A percentile compares a stretch with the other conserved stretches of the same genome.
phyloP scores from a whole-genome alignment of 257 asterid species.

The Mentha longifolia region DNA sequence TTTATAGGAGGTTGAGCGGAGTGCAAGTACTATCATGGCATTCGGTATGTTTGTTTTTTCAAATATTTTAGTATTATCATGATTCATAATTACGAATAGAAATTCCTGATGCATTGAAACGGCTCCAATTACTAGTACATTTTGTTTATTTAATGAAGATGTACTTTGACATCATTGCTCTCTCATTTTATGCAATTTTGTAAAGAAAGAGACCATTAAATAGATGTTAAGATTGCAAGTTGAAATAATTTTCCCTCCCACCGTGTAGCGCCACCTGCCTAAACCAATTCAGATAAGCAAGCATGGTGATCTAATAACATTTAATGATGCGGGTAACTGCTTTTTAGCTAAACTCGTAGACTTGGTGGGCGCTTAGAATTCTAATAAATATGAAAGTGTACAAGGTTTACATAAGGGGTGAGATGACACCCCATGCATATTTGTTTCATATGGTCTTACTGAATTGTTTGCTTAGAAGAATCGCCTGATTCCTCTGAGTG shows the following conservation, averaged over 20 bases:
- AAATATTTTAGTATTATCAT: neutral
- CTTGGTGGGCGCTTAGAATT: neutral
- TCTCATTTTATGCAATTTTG: neutral
- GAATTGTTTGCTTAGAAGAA: constrained; percentile 3
- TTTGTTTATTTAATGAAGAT: neutral
- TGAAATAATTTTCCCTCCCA: neutral
- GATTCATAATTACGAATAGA: neutral
- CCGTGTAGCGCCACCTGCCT: too few species aligned
- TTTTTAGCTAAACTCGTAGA: constrained; percentile 5
- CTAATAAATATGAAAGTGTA: neutral
- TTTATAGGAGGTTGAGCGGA: constrained; percentile 88
- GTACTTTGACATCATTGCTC: neutral
- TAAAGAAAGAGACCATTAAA: neutral
- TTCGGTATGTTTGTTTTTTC: constrained; percentile 57
- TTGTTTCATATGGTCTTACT: neutral
- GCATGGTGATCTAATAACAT: neutral
- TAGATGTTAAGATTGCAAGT: constrained; percentile 1
- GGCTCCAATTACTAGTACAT: constrained; percentile 19
- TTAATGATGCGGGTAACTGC: neutral
- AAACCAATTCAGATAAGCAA: neutral
- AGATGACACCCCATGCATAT: neutral
- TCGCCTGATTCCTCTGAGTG: neutral
- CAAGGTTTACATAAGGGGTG: too few species aligned
- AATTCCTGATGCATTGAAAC: neutral
- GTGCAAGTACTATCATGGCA: constrained; percentile 82